Percentiles rank a stretch among this genome's conserved stretches.
phyloP scores from a whole-genome alignment of 768 basidiomycete species.

The Cyclocybe aegerita region DNA sequence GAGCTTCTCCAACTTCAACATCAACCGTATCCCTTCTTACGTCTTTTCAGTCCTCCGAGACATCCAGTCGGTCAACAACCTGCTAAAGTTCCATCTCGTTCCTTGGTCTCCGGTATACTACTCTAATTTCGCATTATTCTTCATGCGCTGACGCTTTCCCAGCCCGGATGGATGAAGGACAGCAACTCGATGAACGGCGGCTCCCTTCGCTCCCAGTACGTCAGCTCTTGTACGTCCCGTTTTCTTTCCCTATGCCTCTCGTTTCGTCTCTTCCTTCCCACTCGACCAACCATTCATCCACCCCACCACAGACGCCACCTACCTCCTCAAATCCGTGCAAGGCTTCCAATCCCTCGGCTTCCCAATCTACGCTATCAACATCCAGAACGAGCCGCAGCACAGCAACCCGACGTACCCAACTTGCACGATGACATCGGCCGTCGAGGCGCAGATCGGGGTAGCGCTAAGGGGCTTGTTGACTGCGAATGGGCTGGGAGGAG shows the following conservation, averaged over 20 bases:
- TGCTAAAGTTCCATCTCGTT: conserved; percentile 25
- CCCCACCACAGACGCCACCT: conserved; percentile 55
- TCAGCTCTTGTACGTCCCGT: conserved; percentile 42
- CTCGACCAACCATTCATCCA: neutral
- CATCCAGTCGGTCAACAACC: conserved; percentile 55
- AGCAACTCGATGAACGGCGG: conserved; percentile 69
- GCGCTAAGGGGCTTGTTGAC: conserved; percentile 59
- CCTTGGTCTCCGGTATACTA: conserved; percentile 71
- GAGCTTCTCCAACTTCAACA: conserved; percentile 54
- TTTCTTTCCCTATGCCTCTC: neutral
- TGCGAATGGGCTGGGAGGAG: conserved; percentile 54
- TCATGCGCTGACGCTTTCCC: neutral
- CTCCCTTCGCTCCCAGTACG: conserved; percentile 48
- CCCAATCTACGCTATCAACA: conserved; percentile 59
- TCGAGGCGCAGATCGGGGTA: conserved; percentile 60
- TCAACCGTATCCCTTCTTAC: conserved; percentile 57
- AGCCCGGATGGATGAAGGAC: conserved; percentile 83
- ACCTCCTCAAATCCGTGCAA: conserved; percentile 71
- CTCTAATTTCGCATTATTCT: conserved; percentile 11
- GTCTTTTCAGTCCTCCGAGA: conserved; percentile 65
- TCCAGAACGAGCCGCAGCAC: conserved; percentile 56
- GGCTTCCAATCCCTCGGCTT: conserved; percentile 66
- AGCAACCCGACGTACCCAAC: conserved; percentile 71
- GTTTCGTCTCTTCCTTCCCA: neutral
- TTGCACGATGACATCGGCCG: conserved; percentile 48